Percentiles rank a stretch among this genome's conserved stretches.
phyloP scores from a whole-genome alignment of 2,329 filamentous ascomycete genomes.

The Phoma sp. region DNA sequence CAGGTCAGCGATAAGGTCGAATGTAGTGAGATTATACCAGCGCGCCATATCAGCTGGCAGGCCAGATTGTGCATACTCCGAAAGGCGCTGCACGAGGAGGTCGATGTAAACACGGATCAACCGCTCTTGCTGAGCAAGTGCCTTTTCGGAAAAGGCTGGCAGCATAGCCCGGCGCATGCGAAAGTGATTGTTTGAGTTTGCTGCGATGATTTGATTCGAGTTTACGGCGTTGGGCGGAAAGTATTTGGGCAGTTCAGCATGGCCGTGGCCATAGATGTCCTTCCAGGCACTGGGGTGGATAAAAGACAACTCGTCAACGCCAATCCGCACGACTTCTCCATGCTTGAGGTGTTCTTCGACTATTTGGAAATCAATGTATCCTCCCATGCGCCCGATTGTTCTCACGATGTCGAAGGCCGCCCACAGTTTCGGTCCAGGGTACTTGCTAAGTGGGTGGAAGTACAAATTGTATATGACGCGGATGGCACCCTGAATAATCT shows the following conservation, averaged over 20 bases:
- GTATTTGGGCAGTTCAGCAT: constrained; percentile 25
- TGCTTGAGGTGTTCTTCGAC: constrained; percentile 49
- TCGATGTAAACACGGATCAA: constrained; percentile 22
- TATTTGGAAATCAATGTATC: constrained; percentile 27
- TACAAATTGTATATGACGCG: constrained; percentile 8
- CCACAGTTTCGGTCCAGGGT: constrained; percentile 52
- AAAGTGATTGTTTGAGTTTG: constrained; percentile 47
- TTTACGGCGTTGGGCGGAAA: constrained; percentile 35
- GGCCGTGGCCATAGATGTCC: constrained; percentile 39
- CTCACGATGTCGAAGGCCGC: constrained; percentile 48
- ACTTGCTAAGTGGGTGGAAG: constrained; percentile 53
- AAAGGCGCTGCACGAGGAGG: constrained; percentile 13
- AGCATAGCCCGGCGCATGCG: constrained; percentile 51
- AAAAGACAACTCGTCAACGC: constrained; percentile 52
- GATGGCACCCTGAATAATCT: neutral
- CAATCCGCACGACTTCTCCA: constrained; percentile 52
- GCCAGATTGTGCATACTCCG: constrained; percentile 1
- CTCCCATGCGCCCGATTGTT: constrained; percentile 31
- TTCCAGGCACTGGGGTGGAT: constrained; percentile 47
- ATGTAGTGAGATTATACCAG: constrained; percentile 34
- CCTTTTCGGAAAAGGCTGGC: constrained; percentile 38
- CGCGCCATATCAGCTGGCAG: constrained; percentile 14
- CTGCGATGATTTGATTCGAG: constrained; percentile 39
- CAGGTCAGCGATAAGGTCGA: constrained; percentile 36
- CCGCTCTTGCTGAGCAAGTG: constrained; percentile 21